Conservation (phyloP, 345 rosid genomes). For the Streptanthus diversifolius region DNA sequence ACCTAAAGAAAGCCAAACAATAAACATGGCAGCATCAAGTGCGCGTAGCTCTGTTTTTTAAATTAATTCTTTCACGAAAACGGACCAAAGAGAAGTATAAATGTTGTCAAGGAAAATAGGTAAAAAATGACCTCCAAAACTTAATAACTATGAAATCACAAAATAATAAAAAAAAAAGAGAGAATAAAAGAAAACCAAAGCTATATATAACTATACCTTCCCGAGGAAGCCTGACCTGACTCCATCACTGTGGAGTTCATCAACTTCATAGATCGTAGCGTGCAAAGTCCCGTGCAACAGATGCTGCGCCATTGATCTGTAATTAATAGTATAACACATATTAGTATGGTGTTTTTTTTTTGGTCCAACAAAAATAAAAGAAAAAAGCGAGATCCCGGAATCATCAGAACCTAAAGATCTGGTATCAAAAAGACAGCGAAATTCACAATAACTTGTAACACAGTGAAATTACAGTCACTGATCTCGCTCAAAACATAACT, state of each 20-base stretch:
- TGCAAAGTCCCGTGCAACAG: constrained; percentile 84
- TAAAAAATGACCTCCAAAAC: background rate
- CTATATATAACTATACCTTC: constrained; percentile 44
- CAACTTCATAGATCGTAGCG: constrained; percentile 84
- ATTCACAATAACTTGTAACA: background rate
- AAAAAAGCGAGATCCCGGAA: constrained; percentile 7
- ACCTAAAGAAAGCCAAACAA: background rate
- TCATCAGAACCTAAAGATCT: constrained; percentile 19
- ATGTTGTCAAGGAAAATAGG: background rate
- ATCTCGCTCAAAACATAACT: constrained; percentile 4
- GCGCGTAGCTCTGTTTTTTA: background rate
- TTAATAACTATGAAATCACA: background rate
- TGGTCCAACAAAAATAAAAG: background rate
- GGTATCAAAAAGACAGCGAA: background rate
- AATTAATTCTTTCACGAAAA: background rate
- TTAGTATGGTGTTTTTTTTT: background rate
- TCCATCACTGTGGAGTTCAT: constrained; percentile 47
- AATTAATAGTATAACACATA: background rate
- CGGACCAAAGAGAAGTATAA: background rate
- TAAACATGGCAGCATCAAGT: background rate
- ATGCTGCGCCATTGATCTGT: constrained; percentile 87
- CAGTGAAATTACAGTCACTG: background rate
- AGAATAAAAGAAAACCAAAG: background rate
- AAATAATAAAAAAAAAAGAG: background rate
- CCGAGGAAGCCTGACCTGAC: constrained; percentile 58